phyloP scores from a whole-genome alignment of 139 green algal genomes.

The Chlamydomonas eustigma region DNA sequence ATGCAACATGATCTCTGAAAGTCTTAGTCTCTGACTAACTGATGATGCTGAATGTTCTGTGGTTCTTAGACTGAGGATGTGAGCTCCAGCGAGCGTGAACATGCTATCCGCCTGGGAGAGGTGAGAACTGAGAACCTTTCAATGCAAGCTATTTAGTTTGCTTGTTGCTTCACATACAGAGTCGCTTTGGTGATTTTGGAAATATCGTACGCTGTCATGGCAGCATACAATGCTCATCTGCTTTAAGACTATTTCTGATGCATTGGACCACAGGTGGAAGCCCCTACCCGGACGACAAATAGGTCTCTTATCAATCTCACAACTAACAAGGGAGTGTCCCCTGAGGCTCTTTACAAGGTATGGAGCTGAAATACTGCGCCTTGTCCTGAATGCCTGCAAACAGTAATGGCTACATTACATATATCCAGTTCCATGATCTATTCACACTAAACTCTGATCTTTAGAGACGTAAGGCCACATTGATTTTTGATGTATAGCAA shows the following conservation, averaged over 20 bases:
- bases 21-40: too few relatives aligned
- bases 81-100: constrained; percentile 62
- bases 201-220: not conserved
- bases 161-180: not conserved
- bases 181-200: too few relatives aligned
- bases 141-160: not conserved
- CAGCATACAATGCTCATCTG: not conserved
- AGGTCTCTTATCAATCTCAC: constrained; percentile 74
- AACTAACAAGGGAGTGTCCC: constrained; percentile 34
- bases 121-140: constrained; percentile 24
- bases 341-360: constrained; percentile 67
- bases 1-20: too few relatives aligned
- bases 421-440: too few relatives aligned
- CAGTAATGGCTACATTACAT: too few relatives aligned
- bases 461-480: too few relatives aligned
- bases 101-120: constrained; percentile 67
- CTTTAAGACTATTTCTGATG: too few relatives aligned
- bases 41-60: too few relatives aligned
- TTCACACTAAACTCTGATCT: too few relatives aligned
- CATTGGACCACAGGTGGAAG: constrained; percentile 74
- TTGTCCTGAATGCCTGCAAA: too few relatives aligned
- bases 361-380: too few relatives aligned
- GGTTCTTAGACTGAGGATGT: constrained; percentile 69
- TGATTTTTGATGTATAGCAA: constrained; percentile 27
- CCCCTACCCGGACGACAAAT: constrained; percentile 78